Percentiles rank a stretch among this genome's conserved stretches.
These are phyloP conservation scores for Styphnolobium japonicum DNA, from an alignment of 306 rosid species.

Conservation along the genomic window DNA sequence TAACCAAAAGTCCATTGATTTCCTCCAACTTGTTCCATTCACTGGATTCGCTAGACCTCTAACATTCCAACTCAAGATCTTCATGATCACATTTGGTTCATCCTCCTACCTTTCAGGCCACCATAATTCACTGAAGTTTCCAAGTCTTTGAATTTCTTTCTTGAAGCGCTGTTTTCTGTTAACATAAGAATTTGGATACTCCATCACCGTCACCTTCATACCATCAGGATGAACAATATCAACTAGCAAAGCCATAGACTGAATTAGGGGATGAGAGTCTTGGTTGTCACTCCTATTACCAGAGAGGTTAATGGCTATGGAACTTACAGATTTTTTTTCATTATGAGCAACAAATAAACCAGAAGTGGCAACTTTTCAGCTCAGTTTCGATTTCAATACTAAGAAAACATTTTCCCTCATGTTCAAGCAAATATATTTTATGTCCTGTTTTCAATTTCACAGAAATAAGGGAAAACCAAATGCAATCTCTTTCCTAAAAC, in stretches of 20 bases:
- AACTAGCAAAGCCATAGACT: background rate
- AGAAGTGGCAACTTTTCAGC: background rate
- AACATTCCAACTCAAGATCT: too few species aligned
- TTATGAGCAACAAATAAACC: background rate
- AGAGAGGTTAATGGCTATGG: background rate
- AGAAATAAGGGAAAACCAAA: background rate
- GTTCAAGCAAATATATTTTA: background rate
- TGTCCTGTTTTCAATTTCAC: background rate
- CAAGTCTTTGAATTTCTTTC: too few species aligned
- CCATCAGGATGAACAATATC: background rate
- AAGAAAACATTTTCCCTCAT: background rate
- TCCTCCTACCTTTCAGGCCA: too few species aligned
- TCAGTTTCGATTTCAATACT: background rate
- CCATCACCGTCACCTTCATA: background rate
- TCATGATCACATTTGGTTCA: too few species aligned
- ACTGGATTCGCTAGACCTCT: too few species aligned
- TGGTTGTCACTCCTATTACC: too few species aligned
- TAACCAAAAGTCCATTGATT: too few species aligned
- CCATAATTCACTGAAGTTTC: too few species aligned
- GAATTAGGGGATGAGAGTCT: too few species aligned
- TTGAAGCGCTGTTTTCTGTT: background rate
- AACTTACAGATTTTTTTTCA: background rate
- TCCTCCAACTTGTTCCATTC: too few species aligned
- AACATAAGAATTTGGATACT: background rate
- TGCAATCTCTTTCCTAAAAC: constrained; percentile 7